Percentiles rank a stretch among this genome's conserved stretches.
phyloP scores from a whole-genome alignment of 345 rosid genomes.

The Eucalyptus erythrocorys region DNA sequence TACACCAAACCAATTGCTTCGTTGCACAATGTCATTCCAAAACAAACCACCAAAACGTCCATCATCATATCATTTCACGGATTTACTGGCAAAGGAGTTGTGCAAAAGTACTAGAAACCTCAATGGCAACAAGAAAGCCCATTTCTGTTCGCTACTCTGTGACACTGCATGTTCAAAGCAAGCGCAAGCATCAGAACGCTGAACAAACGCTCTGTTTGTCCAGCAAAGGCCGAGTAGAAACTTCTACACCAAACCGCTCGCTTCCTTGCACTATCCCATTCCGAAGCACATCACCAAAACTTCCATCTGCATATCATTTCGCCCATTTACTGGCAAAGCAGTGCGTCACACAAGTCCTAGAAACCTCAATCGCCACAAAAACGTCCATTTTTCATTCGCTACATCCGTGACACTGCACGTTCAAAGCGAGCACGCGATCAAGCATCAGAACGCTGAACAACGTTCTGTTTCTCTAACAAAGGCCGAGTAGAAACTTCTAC shows the following conservation, averaged over 20 bases:
- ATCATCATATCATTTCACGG: not conserved
- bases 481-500: not conserved
- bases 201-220: not conserved
- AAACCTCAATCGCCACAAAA: not conserved
- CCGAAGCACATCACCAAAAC: rapidly evolving
- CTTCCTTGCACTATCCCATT: not conserved
- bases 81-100: not conserved
- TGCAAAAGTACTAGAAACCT: not conserved
- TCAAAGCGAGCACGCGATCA: not conserved
- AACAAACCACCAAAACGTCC: not conserved
- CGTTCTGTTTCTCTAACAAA: not conserved
- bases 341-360: not conserved
- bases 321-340: not conserved
- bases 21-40: not conserved
- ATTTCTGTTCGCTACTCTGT: not conserved
- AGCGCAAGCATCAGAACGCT: not conserved
- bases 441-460: not conserved
- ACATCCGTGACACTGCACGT: not conserved
- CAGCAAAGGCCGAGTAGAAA: not conserved
- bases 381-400: not conserved
- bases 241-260: not conserved
- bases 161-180: not conserved
- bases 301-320: not conserved
- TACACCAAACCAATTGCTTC: not conserved
- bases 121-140: not conserved